These are phyloP conservation scores for Tricholoma furcatifolium DNA, from an alignment of 768 basidiomycete species.

Conservation along the genomic window DNA sequence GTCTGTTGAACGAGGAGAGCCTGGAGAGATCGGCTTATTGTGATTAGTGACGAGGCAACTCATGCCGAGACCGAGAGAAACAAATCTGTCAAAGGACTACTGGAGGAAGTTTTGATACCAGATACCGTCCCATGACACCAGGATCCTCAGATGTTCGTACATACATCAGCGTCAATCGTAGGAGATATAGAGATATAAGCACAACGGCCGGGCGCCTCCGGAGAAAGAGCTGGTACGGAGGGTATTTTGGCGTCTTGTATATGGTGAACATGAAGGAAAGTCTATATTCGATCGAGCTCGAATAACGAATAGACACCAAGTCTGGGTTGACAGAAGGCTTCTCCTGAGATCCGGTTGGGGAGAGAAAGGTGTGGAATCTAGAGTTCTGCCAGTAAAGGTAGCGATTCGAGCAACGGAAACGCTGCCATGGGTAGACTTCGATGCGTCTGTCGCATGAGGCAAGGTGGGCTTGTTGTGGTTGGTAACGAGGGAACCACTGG, in stretches of 20 bases:
- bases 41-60: too few species aligned
- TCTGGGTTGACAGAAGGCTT: constrained; percentile 23
- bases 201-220: too few species aligned
- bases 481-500: constrained; percentile 20
- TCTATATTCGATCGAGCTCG: constrained; percentile 31
- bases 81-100: too few species aligned
- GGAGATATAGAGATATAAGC: too few species aligned
- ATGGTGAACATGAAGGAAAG: constrained; percentile 34
- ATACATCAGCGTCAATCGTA: too few species aligned
- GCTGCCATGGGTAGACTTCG: constrained; percentile 22
- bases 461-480: constrained; percentile 15
- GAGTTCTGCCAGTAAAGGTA: constrained; percentile 9
- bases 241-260: constrained; percentile 35
- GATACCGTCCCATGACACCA: constrained; percentile 32
- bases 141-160: constrained; percentile 58
- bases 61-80: too few species aligned
- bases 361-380: constrained; percentile 7
- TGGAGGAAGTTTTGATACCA: too few species aligned
- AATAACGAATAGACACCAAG: constrained; percentile 30
- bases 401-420: background rate
- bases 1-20: too few species aligned
- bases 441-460: constrained; percentile 26
- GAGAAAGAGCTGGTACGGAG: constrained; percentile 62
- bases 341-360: background rate
- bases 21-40: too few species aligned